Base-by-base conservation (phyloP, 139 green algal genomes). In the Chlorokybus atmophyticus region DNA sequence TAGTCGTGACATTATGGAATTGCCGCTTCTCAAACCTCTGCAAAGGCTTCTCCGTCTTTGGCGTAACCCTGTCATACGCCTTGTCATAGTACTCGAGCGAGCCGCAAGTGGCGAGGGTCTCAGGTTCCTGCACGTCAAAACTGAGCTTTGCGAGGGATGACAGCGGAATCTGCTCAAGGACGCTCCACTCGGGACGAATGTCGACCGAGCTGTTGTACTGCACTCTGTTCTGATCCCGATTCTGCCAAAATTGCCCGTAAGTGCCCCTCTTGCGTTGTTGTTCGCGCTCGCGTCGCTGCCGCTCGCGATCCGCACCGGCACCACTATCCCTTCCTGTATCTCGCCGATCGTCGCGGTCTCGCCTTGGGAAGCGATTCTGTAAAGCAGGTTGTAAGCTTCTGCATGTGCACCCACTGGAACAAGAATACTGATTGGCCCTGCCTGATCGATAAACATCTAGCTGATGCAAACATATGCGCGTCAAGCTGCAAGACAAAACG, bases 111-210 rank as follows among this genome's bases (percentile, higher is more conserved):
- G 55, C 53, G 17, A 60, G 84, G 24, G 57, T 82, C 42, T 77
- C 49, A 1, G 66, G 26, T 54, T 79, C 64, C 0, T 62, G 70
- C 10, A 79, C 70, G 25, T 63, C 60, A 61, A 71, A 83, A 50
- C 64, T 77, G 7, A 98, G 79, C 75, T 94, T 94, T 23, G 61
- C 57, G 58, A 98, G 74, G 14, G 70, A 55, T 21, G 78, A 32
- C 30, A 96, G 81, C 5, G 77, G 65, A 40, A 98, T 87, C 75
- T 94, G 81, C 75, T 98, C 91, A 41, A 94, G 65, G 24, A 97
- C 79, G 1, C 59, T 64, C 91, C 91, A 98, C 47, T 97, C 87
- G 0, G 91, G 86, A 7, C 78, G 55, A 31, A 96, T 89, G 55
- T 96, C 89, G 53, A 96, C 58, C 1, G 57, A 71, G 42, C 63